A percentile compares a stretch with the other conserved stretches of the same genome.
These are phyloP conservation scores for Penicillium sp. DNA, from an alignment of 2,329 filamentous ascomycete genomes.

Conservation along the genomic window DNA sequence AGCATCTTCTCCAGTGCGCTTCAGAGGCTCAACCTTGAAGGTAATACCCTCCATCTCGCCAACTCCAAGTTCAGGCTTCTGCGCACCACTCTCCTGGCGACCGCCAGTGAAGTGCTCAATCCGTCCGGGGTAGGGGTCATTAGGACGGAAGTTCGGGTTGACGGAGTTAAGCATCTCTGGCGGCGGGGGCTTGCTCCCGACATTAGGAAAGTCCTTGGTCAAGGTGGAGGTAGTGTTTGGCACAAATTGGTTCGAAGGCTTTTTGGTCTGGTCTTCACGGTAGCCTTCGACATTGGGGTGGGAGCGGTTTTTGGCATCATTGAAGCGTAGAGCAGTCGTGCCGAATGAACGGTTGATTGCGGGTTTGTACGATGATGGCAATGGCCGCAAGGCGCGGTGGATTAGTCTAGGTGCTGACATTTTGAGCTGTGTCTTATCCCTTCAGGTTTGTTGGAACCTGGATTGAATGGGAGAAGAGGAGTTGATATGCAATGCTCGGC, in stretches of 20 bases:
- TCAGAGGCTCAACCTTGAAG: constrained; percentile 88
- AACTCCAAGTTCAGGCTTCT: constrained; percentile 69
- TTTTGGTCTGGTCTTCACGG: constrained; percentile 58
- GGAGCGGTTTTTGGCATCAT: constrained; percentile 52
- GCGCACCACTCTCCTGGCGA: constrained; percentile 54
- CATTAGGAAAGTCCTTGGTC: constrained; percentile 61
- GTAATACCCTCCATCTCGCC: constrained; percentile 84
- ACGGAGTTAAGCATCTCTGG: constrained; percentile 61
- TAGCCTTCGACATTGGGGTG: constrained; percentile 56
- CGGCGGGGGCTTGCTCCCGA: constrained; percentile 58
- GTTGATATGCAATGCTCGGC: constrained; percentile 24
- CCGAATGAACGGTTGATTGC: constrained; percentile 32
- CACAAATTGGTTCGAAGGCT: constrained; percentile 61
- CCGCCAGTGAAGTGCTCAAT: constrained; percentile 66
- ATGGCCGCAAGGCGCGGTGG: constrained; percentile 46
- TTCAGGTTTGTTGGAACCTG: not conserved
- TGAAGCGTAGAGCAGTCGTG: constrained; percentile 31
- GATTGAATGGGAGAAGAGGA: constrained; percentile 2
- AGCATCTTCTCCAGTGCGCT: constrained; percentile 77
- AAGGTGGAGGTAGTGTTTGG: constrained; percentile 66
- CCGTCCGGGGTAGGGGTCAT: constrained; percentile 62
- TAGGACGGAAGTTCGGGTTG: constrained; percentile 57
- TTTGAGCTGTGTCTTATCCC: constrained; percentile 3
- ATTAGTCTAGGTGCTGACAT: constrained; percentile 52
- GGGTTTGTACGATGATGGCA: constrained; percentile 24